Evolutionary conservation across 495 filamentous ascomycete species (phyloP).

Genomic region (Lasiosphaeris hirsuta): DNA sequence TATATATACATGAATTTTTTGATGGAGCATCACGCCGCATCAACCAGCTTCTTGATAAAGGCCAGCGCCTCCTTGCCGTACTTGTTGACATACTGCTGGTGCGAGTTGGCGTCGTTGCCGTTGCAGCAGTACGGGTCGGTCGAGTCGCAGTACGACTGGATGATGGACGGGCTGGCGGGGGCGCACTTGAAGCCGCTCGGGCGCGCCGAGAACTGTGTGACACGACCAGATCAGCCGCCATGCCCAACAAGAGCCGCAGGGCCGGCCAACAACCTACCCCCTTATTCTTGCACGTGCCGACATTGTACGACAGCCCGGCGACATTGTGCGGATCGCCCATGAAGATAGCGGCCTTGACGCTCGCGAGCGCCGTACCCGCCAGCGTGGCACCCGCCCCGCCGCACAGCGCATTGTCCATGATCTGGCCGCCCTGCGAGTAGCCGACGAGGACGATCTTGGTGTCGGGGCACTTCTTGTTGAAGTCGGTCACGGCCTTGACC

Average conservation of each 20-base stretch:
- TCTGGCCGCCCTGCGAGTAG: constrained; percentile 64
- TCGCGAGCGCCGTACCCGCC: background rate
- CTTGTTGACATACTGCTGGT: constrained; percentile 56
- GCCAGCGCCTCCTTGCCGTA: constrained; percentile 56
- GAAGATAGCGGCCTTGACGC: constrained; percentile 56
- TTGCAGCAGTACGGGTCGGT: constrained; percentile 64
- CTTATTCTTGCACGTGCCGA: constrained; percentile 55
- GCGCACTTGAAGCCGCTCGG: constrained; percentile 52
- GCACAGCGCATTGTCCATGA: constrained; percentile 61
- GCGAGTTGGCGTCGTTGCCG: constrained; percentile 53
- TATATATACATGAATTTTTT: too few relatives aligned
- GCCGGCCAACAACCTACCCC: constrained; percentile 54
- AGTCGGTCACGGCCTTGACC: constrained; percentile 51
- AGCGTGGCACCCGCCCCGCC: constrained; percentile 40
- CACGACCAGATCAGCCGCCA: constrained; percentile 5
- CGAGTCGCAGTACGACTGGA: constrained; percentile 61
- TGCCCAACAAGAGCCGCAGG: background rate
- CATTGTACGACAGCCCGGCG: constrained; percentile 55
- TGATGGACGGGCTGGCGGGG: constrained; percentile 41
- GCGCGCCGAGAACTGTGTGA: constrained; percentile 50
- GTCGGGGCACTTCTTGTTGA: constrained; percentile 50
- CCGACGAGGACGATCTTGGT: constrained; percentile 59
- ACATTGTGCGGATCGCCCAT: constrained; percentile 58
- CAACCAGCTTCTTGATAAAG: constrained; percentile 45
- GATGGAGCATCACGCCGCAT: background rate